Conservation (phyloP, 257 asterid genomes). For the Jaltomata sinuosa region DNA sequence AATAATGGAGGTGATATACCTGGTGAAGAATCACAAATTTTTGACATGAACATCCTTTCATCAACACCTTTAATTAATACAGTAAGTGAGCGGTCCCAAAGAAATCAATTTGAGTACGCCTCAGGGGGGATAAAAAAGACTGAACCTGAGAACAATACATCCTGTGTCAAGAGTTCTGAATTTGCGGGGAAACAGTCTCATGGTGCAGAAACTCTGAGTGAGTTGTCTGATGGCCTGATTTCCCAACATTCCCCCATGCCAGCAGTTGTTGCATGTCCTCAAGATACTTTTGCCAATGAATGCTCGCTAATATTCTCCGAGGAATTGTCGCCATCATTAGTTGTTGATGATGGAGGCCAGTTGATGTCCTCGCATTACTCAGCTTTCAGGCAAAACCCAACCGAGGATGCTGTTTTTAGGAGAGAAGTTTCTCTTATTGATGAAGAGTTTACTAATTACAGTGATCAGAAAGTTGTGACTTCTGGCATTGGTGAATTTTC, state of each 20-base stretch:
- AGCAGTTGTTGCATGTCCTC: conserved; percentile 17
- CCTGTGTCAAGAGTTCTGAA: conserved; percentile 25
- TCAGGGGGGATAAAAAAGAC: conserved; percentile 12
- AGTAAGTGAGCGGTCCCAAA: conserved; percentile 18
- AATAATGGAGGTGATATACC: conserved; percentile 10
- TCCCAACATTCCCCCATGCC: conserved; percentile 11
- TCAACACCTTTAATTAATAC: conserved; percentile 21
- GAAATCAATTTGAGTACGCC: conserved; percentile 9
- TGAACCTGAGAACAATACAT: conserved; percentile 14
- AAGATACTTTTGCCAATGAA: conserved; percentile 14
- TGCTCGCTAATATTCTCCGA: conserved; percentile 10
- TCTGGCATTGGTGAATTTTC: conserved; percentile 12
- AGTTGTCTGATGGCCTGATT: conserved; percentile 19
- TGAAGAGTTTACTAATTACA: conserved; percentile 28
- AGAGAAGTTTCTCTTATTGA: conserved; percentile 38
- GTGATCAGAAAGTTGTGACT: conserved; percentile 14
- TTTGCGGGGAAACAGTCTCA: conserved; percentile 14
- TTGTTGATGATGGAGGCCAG: conserved; percentile 25
- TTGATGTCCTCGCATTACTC: conserved; percentile 17
- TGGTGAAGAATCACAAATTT: conserved; percentile 18
- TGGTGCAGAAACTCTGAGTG: conserved; percentile 22
- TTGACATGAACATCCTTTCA: conserved; percentile 14
- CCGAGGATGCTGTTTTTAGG: conserved; percentile 11
- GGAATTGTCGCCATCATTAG: conserved; percentile 14
- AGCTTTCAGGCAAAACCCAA: conserved; percentile 3